Evolutionary conservation across 2,329 filamentous ascomycete species (phyloP).

Genomic region (Cladosporium velox): DNA sequence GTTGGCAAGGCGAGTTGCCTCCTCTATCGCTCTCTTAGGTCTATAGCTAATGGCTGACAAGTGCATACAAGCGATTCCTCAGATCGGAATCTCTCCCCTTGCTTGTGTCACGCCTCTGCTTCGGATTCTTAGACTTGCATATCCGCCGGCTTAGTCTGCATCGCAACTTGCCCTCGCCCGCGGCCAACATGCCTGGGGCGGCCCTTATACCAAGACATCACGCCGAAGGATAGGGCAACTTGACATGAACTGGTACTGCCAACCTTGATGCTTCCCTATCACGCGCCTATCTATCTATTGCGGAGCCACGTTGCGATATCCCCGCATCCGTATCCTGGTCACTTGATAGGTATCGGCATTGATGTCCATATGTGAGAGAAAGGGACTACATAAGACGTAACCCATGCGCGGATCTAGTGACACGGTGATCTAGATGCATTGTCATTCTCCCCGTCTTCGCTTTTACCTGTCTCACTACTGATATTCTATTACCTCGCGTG

Average conservation of each 20-base stretch:
- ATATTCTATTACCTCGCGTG: not conserved
- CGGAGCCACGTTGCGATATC: slow-evolving; percentile 13
- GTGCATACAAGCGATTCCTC: not conserved
- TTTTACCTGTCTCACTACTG: not conserved
- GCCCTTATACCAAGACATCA: not conserved
- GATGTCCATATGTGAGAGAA: not conserved
- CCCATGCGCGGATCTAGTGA: not conserved
- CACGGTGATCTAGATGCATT: not conserved
- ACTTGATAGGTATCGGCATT: slow-evolving; percentile 1
- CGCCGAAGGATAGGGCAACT: slow-evolving; percentile 11
- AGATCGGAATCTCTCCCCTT: not conserved
- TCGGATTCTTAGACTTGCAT: not conserved
- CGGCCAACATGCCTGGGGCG: slow-evolving; percentile 8
- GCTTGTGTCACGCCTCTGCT: not conserved
- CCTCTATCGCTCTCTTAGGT: not conserved
- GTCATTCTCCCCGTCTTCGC: not conserved
- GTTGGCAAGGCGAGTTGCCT: not conserved
- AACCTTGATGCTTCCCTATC: slow-evolving; percentile 10
- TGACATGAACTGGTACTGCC: not conserved
- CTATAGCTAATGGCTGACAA: not conserved
- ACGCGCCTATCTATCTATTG: slow-evolving; percentile 14
- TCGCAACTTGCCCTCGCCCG: not conserved
- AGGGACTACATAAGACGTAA: not conserved
- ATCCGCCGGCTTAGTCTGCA: not conserved
- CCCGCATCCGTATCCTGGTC: slow-evolving; percentile 5